phyloP scores from a whole-genome alignment of 305 asterid genomes.

The Solanum chacoense region DNA sequence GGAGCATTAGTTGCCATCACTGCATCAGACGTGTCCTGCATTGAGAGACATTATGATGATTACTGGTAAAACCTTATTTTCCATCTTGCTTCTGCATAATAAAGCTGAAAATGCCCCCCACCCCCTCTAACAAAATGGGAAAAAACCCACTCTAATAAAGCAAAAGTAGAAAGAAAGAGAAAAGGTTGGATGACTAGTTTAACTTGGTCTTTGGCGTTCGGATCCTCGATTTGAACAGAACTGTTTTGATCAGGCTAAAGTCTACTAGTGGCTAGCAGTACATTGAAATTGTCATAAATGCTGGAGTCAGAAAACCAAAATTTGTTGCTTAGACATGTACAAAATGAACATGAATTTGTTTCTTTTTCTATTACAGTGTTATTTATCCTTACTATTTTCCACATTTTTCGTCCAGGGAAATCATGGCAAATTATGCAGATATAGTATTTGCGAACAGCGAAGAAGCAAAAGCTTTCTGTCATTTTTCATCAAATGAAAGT shows the following conservation, averaged over 20 bases:
- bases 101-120: background rate
- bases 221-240: background rate
- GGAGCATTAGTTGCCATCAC: constrained; percentile 95
- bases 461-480: constrained; percentile 81
- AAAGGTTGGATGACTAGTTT: background rate
- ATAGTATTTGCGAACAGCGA: constrained; percentile 78
- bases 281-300: background rate
- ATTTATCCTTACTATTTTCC: background rate
- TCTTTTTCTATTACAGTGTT: background rate
- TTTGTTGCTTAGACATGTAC: background rate
- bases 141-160: background rate
- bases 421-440: constrained; percentile 79
- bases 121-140: background rate
- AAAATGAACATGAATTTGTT: background rate
- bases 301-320: background rate
- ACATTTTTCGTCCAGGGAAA: constrained; percentile 44
- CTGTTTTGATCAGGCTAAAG: background rate
- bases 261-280: background rate
- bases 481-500: constrained; percentile 60
- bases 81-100: background rate
- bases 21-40: constrained; percentile 96
- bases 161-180: background rate
- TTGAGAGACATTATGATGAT: constrained; percentile 83
- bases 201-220: background rate
- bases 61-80: constrained; percentile 56